phyloP scores from a whole-genome alignment of 148 eudicot species.

The Cornus kousa region DNA sequence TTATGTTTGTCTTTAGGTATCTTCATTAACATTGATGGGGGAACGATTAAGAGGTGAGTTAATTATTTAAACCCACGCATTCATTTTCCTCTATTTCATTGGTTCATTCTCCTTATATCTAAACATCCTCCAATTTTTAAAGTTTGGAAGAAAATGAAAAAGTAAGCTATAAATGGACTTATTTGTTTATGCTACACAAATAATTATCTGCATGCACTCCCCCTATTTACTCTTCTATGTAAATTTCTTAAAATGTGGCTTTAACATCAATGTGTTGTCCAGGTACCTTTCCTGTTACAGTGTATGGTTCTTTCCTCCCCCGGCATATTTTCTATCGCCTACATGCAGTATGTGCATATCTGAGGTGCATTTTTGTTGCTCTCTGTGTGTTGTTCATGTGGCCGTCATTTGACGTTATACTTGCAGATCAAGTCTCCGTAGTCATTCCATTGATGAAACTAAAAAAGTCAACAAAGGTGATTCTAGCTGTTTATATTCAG shows the following conservation, averaged over 20 bases:
- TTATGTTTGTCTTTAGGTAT: background rate
- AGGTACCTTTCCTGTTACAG: slow-evolving; percentile 83
- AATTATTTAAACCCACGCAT: background rate
- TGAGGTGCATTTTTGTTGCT: slow-evolving; percentile 86
- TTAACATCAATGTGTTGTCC: slow-evolving; percentile 15
- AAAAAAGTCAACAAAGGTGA: slow-evolving; percentile 69
- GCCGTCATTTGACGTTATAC: slow-evolving; percentile 82
- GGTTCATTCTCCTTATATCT: background rate
- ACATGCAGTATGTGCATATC: slow-evolving; percentile 95
- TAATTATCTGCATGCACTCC: background rate
- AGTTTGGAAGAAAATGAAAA: background rate
- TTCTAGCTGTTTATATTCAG: background rate
- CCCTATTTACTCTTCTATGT: background rate
- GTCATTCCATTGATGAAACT: slow-evolving; percentile 76
- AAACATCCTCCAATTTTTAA: background rate
- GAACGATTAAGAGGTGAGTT: background rate
- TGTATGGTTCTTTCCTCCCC: slow-evolving; percentile 84
- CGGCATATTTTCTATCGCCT: slow-evolving; percentile 81
- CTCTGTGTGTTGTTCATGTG: slow-evolving; percentile 70
- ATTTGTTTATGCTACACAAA: background rate
- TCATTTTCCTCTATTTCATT: no score
- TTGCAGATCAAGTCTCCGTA: slow-evolving; percentile 89
- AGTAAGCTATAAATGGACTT: background rate
- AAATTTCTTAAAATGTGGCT: background rate
- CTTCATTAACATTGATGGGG: background rate